phyloP scores from a whole-genome alignment of 257 asterid species.

The Solanum etuberosum region DNA sequence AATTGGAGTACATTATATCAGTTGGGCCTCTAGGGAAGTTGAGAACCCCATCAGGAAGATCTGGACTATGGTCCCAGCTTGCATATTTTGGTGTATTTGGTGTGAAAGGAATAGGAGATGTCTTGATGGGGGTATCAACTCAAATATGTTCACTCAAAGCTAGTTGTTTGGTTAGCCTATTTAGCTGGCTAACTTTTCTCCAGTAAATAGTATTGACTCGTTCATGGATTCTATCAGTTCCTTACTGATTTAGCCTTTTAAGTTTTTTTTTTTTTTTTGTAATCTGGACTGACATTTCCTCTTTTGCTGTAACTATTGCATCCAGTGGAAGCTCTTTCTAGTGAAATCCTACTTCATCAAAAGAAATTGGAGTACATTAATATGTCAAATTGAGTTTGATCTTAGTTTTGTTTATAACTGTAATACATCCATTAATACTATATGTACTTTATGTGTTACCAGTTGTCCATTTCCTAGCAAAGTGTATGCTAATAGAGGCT shows the following conservation, averaged over 20 bases:
- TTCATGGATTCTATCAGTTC: not conserved
- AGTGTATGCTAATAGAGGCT: not conserved
- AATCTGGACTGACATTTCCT: not conserved
- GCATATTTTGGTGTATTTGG: not conserved
- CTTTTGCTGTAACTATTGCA: not conserved
- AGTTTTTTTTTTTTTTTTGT: not conserved
- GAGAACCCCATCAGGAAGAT: not conserved
- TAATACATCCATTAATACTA: not conserved
- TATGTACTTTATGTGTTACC: not conserved
- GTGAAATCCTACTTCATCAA: not conserved
- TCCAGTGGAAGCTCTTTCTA: not conserved
- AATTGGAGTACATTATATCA: not conserved
- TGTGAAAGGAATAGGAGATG: not conserved
- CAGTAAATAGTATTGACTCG: not conserved
- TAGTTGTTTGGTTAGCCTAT: not conserved
- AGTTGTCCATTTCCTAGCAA: not conserved
- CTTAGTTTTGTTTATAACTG: not conserved
- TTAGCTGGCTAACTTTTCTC: not conserved
- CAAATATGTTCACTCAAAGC: not conserved
- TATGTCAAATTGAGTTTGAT: not conserved
- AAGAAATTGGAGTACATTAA: not conserved
- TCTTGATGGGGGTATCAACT: not conserved
- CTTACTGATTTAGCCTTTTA: not conserved
- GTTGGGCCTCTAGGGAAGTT: not conserved
- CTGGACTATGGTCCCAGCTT: not conserved